Conservation (phyloP, 129 eudicot species). For the Erigeron canadensis region DNA sequence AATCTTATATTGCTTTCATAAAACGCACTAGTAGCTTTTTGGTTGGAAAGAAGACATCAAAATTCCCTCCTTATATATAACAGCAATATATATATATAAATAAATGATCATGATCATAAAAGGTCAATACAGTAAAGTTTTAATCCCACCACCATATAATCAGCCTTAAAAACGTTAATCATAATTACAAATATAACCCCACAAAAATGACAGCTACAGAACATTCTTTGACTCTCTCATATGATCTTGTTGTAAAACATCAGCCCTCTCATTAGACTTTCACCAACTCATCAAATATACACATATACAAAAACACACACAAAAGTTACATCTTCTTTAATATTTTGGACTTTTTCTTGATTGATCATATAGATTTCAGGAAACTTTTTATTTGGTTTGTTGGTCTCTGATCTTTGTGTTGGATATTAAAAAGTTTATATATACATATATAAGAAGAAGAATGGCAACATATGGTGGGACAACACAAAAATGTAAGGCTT, state of each 20-base stretch:
- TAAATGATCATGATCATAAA: background rate
- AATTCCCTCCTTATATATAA: slow-evolving; percentile 30
- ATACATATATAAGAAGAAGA: slow-evolving; percentile 13
- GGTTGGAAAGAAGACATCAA: slow-evolving; percentile 11
- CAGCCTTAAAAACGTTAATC: background rate
- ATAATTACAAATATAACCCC: slow-evolving; percentile 26
- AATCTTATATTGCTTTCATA: slow-evolving; percentile 22
- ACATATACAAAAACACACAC: slow-evolving; percentile 9
- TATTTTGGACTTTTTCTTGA: slow-evolving; percentile 22
- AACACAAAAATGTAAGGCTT: slow-evolving; percentile 92
- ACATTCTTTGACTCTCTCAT: slow-evolving; percentile 38
- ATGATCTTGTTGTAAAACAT: slow-evolving; percentile 32
- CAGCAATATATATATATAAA: background rate
- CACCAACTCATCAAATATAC: slow-evolving; percentile 29
- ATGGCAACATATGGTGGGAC: slow-evolving; percentile 82
- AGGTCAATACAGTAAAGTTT: slow-evolving; percentile 27
- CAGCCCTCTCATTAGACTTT: slow-evolving; percentile 29
- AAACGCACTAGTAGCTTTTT: slow-evolving; percentile 25
- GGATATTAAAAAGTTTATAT: slow-evolving; percentile 21
- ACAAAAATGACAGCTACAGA: slow-evolving; percentile 37
- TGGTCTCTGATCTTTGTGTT: slow-evolving; percentile 12
- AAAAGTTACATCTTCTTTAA: background rate
- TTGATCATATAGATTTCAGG: slow-evolving; percentile 14
- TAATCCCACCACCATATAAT: background rate
- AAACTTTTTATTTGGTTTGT: slow-evolving; percentile 19